Percentiles rank a stretch among this genome's conserved stretches.
These are phyloP conservation scores for Hericium alpestre DNA, from an alignment of 768 basidiomycete species.

Conservation along the genomic window DNA sequence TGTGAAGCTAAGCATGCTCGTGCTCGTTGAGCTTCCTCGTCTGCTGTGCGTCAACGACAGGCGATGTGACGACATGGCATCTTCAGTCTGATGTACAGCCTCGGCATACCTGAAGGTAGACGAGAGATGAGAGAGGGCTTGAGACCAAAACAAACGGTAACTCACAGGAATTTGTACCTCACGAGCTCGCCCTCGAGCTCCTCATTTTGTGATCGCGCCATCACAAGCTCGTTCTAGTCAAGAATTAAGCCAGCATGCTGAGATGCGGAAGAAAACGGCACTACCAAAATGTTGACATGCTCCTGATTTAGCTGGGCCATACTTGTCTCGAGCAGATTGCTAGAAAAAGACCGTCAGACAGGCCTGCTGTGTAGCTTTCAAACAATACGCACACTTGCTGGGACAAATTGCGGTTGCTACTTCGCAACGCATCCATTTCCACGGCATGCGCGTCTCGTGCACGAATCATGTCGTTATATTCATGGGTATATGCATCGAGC, in stretches of 20 bases:
- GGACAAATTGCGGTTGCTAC: slow-evolving; percentile 64
- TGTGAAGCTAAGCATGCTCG: slow-evolving; percentile 11
- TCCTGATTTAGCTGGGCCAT: slow-evolving; percentile 74
- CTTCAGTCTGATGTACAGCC: slow-evolving; percentile 40
- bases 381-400: slow-evolving; percentile 60
- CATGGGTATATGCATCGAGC: slow-evolving; percentile 82
- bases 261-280: background rate
- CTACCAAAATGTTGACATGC: slow-evolving; percentile 66
- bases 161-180: slow-evolving; percentile 84
- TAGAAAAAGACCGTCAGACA: slow-evolving; percentile 20
- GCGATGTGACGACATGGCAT: slow-evolving; percentile 35
- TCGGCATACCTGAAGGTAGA: slow-evolving; percentile 37
- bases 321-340: slow-evolving; percentile 70
- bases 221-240: slow-evolving; percentile 78
- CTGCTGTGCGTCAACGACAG: slow-evolving; percentile 23
- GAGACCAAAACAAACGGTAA: slow-evolving; percentile 3
- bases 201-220: slow-evolving; percentile 78
- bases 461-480: slow-evolving; percentile 75
- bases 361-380: background rate
- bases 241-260: slow-evolving; percentile 18
- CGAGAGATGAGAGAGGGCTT: too few relatives aligned
- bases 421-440: slow-evolving; percentile 76
- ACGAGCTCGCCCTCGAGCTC: slow-evolving; percentile 92
- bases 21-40: slow-evolving; percentile 15
- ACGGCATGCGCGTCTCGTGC: slow-evolving; percentile 72